These are phyloP conservation scores for Sporobolus alterniflorus DNA, from an alignment of 202 grass and related monocot genomes.

Conservation along the genomic window DNA sequence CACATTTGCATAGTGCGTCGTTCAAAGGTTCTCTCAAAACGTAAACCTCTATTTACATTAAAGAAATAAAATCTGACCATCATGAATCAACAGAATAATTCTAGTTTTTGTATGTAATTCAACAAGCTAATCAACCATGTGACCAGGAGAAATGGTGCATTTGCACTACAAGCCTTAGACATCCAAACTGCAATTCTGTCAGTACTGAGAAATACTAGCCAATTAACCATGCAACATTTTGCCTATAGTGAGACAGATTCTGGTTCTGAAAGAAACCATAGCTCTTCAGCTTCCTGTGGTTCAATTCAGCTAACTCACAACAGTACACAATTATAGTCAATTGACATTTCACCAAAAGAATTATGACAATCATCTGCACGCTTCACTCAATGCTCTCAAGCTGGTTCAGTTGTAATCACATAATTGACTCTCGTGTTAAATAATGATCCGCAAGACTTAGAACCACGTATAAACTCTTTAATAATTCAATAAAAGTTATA, in stretches of 20 bases:
- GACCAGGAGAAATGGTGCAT: background rate
- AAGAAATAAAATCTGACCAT: background rate
- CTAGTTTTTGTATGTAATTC: background rate
- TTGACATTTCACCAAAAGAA: background rate
- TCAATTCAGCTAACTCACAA: background rate
- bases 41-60: constrained; percentile 1
- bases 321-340: background rate
- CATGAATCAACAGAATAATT: constrained; percentile 18
- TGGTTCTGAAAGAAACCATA: background rate
- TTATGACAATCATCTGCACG: background rate
- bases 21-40: constrained; percentile 12
- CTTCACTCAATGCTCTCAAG: background rate
- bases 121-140: background rate
- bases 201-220: no score
- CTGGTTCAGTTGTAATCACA: constrained; percentile 19
- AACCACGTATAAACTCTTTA: background rate
- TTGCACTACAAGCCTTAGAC: background rate
- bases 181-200: no score
- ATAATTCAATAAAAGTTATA: constrained; percentile 24
- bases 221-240: no score
- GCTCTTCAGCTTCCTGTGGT: background rate
- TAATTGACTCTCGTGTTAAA: background rate
- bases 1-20: background rate
- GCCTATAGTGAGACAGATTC: background rate
- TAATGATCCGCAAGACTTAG: background rate